Evolutionary conservation across 495 filamentous ascomycete species (phyloP).

Genomic region (Daldinia caldariorum): DNA sequence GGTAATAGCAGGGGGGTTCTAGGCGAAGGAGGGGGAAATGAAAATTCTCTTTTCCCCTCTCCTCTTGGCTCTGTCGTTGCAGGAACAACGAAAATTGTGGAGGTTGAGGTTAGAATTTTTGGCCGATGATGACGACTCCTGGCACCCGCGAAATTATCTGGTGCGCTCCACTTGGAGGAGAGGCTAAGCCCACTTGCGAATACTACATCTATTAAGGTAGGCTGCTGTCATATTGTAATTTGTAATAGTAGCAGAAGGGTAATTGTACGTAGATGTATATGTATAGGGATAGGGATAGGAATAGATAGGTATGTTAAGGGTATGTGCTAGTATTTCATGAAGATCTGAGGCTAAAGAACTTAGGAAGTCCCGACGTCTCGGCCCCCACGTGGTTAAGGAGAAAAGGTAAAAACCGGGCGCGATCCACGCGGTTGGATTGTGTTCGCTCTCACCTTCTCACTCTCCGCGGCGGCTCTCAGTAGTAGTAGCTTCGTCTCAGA

Average conservation of each 20-base stretch:
- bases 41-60: neutral
- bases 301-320: neutral
- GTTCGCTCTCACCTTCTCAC: neutral
- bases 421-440: constrained; percentile 34
- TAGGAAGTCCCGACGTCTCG: constrained; percentile 34
- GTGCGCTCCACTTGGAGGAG: constrained; percentile 36
- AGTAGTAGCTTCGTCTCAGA: constrained; percentile 35
- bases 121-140: constrained; percentile 26
- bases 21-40: neutral
- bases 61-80: neutral
- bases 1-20: neutral
- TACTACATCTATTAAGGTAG: too few species aligned
- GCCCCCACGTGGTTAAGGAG: constrained; percentile 37
- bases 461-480: constrained; percentile 5
- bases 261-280: too few species aligned
- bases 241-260: too few species aligned
- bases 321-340: neutral
- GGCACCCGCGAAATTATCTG: constrained; percentile 45
- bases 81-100: neutral
- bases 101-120: constrained; percentile 14
- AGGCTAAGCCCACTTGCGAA: neutral
- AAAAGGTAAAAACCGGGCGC: constrained; percentile 29
- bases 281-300: too few species aligned
- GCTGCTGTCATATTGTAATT: too few species aligned
- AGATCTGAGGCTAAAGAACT: constrained; percentile 6